Conservation (phyloP, 495 filamentous ascomycete genomes). For the Aspergillus incahuasiensis region DNA sequence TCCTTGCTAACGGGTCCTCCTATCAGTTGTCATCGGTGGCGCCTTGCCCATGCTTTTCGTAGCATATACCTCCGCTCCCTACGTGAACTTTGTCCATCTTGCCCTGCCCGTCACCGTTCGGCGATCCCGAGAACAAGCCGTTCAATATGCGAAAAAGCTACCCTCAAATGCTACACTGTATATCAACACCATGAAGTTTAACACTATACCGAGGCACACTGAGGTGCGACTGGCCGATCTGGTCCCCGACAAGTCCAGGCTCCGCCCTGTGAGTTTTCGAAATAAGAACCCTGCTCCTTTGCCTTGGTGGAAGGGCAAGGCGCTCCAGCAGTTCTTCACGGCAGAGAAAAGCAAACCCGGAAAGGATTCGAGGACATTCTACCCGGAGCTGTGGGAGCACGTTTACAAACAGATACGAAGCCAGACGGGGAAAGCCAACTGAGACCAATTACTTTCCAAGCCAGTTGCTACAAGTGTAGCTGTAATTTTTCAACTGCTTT, state of each 20-base stretch:
- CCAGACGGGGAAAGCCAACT: slow-evolving; percentile 10
- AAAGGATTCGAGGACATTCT: slow-evolving; percentile 33
- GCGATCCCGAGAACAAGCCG: slow-evolving; percentile 58
- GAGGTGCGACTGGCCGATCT: slow-evolving; percentile 39
- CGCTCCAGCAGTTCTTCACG: slow-evolving; percentile 33
- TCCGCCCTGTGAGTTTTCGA: slow-evolving; percentile 39
- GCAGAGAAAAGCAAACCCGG: slow-evolving; percentile 31
- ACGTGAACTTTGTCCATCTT: slow-evolving; percentile 68
- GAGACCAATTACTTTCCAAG: neutral
- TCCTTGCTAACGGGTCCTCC: neutral
- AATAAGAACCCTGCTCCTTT: slow-evolving; percentile 29
- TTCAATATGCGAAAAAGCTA: slow-evolving; percentile 57
- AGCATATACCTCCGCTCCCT: slow-evolving; percentile 59
- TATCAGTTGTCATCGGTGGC: slow-evolving; percentile 53
- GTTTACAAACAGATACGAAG: slow-evolving; percentile 37
- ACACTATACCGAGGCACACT: slow-evolving; percentile 37
- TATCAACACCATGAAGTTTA: slow-evolving; percentile 65
- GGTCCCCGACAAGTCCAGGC: slow-evolving; percentile 22
- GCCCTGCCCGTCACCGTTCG: slow-evolving; percentile 66
- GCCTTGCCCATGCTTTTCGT: slow-evolving; percentile 64
- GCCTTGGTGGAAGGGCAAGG: slow-evolving; percentile 32
- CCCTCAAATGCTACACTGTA: slow-evolving; percentile 61
- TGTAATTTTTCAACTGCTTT: neutral
- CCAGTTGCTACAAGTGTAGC: neutral
- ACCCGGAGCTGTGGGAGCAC: slow-evolving; percentile 39